These are phyloP conservation scores for Aspergillus neoniger DNA, from an alignment of 2,329 filamentous ascomycete genomes.

Conservation along the genomic window DNA sequence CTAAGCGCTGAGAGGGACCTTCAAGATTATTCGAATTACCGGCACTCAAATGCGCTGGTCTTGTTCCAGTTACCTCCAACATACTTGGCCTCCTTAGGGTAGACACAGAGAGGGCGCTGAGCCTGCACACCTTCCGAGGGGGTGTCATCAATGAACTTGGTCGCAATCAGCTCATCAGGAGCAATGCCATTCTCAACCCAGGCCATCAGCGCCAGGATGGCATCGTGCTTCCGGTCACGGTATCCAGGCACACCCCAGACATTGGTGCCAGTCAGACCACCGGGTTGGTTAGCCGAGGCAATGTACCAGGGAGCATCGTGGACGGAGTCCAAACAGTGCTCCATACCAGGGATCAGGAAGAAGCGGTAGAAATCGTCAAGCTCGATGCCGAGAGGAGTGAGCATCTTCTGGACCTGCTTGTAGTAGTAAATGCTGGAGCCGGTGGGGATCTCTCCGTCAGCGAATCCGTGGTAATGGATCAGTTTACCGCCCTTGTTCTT, in stretches of 20 bases:
- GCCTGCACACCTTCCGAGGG: not conserved
- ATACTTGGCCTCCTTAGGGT: slow-evolving; percentile 2
- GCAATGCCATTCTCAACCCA: slow-evolving; percentile 22
- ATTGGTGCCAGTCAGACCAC: not conserved
- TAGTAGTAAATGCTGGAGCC: slow-evolving; percentile 20
- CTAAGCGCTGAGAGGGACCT: not conserved
- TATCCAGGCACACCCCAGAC: slow-evolving; percentile 13
- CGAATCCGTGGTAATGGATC: slow-evolving; percentile 20
- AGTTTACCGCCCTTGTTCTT: slow-evolving; percentile 16
- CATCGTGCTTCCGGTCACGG: slow-evolving; percentile 17
- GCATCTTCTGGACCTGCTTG: slow-evolving; percentile 1
- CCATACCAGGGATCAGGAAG: slow-evolving; percentile 20
- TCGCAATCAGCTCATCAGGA: slow-evolving; percentile 18
- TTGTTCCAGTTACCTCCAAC: slow-evolving; percentile 4
- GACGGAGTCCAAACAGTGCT: slow-evolving; percentile 11
- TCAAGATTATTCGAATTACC: not conserved
- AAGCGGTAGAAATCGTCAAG: slow-evolving; percentile 20
- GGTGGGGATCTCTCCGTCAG: slow-evolving; percentile 12
- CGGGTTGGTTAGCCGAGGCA: slow-evolving; percentile 5
- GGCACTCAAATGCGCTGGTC: not conserved
- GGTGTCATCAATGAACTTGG: slow-evolving; percentile 12
- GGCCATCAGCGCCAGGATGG: slow-evolving; percentile 20
- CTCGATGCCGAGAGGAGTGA: slow-evolving; percentile 3
- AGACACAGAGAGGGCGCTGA: not conserved
- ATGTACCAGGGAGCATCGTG: slow-evolving; percentile 10